Conservation (phyloP, 2,329 filamentous ascomycete genomes). For the Aspergillus nomiae region DNA sequence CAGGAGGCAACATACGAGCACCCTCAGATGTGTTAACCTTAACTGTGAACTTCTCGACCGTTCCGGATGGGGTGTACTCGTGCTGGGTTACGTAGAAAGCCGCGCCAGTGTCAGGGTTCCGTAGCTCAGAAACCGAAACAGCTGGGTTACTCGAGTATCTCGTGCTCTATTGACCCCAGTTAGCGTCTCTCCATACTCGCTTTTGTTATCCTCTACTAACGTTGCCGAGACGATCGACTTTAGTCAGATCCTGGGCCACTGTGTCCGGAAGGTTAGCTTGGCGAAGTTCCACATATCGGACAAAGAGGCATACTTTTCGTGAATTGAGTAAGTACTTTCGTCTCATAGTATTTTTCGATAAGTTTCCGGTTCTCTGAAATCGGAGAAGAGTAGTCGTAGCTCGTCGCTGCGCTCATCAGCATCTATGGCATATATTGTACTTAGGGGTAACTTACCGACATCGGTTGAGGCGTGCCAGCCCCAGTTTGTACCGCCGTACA, state of each 20-base stretch:
- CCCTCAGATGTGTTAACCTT: constrained; percentile 60
- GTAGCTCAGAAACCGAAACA: constrained; percentile 58
- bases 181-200: neutral
- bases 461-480: constrained; percentile 60
- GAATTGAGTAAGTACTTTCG: constrained; percentile 63
- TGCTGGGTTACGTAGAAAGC: constrained; percentile 64
- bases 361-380: constrained; percentile 62
- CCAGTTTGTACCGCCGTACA: constrained; percentile 67
- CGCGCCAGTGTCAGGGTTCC: constrained; percentile 59
- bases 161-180: constrained; percentile 31
- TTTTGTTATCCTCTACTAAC: constrained; percentile 15
- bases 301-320: constrained; percentile 46
- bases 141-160: constrained; percentile 54
- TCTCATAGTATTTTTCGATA: constrained; percentile 64
- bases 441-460: neutral
- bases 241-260: constrained; percentile 56
- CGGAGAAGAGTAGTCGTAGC: constrained; percentile 66
- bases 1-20: constrained; percentile 16
- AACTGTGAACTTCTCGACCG: constrained; percentile 57
- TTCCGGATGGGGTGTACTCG: constrained; percentile 53
- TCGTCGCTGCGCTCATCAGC: constrained; percentile 52
- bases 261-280: neutral
- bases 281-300: neutral
- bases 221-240: constrained; percentile 54
- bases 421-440: neutral